Evolutionary conservation across 2,329 filamentous ascomycete species (phyloP).

Genomic region (Aspergillus sp.): DNA sequence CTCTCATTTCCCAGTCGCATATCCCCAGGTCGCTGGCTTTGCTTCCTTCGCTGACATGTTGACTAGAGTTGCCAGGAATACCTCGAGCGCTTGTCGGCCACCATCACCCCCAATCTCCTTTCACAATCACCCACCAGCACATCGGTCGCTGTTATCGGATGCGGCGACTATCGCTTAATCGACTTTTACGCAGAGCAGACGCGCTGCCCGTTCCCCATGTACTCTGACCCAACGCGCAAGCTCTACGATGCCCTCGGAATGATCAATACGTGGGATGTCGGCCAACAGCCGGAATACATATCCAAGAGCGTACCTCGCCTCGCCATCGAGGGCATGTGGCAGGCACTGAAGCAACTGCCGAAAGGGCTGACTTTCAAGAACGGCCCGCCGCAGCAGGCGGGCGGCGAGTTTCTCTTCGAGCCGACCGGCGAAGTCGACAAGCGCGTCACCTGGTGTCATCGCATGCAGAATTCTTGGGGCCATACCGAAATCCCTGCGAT

Average conservation of each 20-base stretch:
- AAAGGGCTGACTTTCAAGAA: slow-evolving; percentile 61
- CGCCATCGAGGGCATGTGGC: slow-evolving; percentile 53
- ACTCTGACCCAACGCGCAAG: slow-evolving; percentile 68
- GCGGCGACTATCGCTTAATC: slow-evolving; percentile 68
- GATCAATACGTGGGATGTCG: slow-evolving; percentile 62
- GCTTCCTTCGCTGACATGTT: background rate
- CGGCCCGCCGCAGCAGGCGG: slow-evolving; percentile 68
- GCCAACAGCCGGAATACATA: slow-evolving; percentile 66
- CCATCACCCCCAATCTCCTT: slow-evolving; percentile 50
- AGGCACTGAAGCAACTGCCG: slow-evolving; percentile 60
- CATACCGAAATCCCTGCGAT: slow-evolving; percentile 64
- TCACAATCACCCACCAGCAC: slow-evolving; percentile 52
- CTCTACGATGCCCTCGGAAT: slow-evolving; percentile 70
- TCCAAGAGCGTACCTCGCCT: slow-evolving; percentile 49
- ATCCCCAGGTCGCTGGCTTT: background rate
- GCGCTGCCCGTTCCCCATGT: slow-evolving; percentile 70
- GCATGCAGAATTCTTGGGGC: slow-evolving; percentile 77
- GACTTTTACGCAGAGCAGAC: slow-evolving; percentile 64
- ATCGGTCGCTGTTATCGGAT: slow-evolving; percentile 69
- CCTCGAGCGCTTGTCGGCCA: slow-evolving; percentile 60
- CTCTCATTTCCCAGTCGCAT: slow-evolving; percentile 17
- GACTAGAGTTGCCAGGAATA: slow-evolving; percentile 74
- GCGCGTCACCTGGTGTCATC: slow-evolving; percentile 71
- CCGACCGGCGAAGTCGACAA: slow-evolving; percentile 16
- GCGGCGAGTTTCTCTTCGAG: slow-evolving; percentile 78